Base-by-base conservation (phyloP, 1,284 basidiomycete species). In the Leccinum griseonigrum region DNA sequence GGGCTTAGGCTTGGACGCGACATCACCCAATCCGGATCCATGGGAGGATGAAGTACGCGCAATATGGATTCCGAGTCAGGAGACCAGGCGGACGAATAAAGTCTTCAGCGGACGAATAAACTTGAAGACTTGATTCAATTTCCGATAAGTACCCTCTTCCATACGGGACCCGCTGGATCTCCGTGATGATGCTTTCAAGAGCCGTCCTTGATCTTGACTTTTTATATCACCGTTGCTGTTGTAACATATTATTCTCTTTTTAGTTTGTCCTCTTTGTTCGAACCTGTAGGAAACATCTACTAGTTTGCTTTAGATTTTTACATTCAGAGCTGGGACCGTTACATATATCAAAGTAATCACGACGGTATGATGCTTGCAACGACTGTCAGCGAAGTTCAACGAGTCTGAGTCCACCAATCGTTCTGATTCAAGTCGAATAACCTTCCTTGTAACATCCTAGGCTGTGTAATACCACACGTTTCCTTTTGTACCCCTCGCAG, bases 41-140 rank as follows among this genome's bases (percentile, higher is more conserved):
- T 81, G 79, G 56, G 85, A 87, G 66, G 88, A 90, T 68, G 90
- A 91, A 64, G 81, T 89, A 18, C 80, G 82, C 38, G 78, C 78
- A 6, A 84, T 93, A 57, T 92, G 89, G 87, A 77, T 82, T 38
- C 79, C 22, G 22, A 22, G 22, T 22, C 22, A 83, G 62, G 91
- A 93, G 75, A 79, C 76, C 54, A 73, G 77, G 10, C 79, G 83
- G 60, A 79, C 88, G 56, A 70, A 74, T 31, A 82, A 82, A 55
- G 90, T 22, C 22, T 22, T 22, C 22, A 22, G 22, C 22, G 22
- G 22, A 22, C 22, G 22, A 22, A 22, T 22, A 22, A 22, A 22
- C 22, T 22, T 22, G 22, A 22, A 22, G 22, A 91, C 64, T 69
- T 81, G 53, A 84, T 83, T 68, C 76, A 22, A 22, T 22, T 22